phyloP scores from a whole-genome alignment of 768 basidiomycete genomes.

The Lactarius hatsudake region DNA sequence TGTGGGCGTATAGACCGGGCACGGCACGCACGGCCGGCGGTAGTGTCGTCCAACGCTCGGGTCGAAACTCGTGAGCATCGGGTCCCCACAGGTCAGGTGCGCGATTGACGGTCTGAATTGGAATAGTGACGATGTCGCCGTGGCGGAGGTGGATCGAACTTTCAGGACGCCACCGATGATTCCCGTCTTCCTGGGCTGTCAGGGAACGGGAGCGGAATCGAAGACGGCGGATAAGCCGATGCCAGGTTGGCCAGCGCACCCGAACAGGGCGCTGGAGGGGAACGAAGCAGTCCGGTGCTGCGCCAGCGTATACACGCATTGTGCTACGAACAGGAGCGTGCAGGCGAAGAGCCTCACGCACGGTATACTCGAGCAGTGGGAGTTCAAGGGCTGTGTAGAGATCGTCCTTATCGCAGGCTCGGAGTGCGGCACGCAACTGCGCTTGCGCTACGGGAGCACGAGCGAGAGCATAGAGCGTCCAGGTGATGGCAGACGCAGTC shows the following conservation, averaged over 20 bases:
- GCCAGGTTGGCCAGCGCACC: constrained; percentile 21
- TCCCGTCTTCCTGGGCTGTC: not conserved
- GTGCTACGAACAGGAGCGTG: constrained; percentile 58
- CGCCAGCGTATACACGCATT: constrained; percentile 49
- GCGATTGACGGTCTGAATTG: constrained; percentile 60
- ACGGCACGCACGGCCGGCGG: constrained; percentile 39
- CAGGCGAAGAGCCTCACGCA: constrained; percentile 55
- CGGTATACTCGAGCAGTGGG: constrained; percentile 58
- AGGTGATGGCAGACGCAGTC: constrained; percentile 54
- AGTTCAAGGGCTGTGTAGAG: constrained; percentile 33
- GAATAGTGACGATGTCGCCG: constrained; percentile 58
- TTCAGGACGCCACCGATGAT: constrained; percentile 10
- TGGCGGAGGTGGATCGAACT: constrained; percentile 28
- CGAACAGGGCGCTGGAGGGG: constrained; percentile 39
- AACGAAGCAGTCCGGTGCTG: constrained; percentile 45
- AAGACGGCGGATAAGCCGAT: constrained; percentile 3
- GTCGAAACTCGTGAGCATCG: constrained; percentile 62
- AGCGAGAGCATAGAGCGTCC: constrained; percentile 59
- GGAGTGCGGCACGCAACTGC: constrained; percentile 46
- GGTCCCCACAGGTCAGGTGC: constrained; percentile 56
- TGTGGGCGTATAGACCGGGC: constrained; percentile 53
- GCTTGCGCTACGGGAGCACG: constrained; percentile 45
- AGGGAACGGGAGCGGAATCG: not conserved
- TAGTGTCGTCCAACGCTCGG: constrained; percentile 51
- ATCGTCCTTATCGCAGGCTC: constrained; percentile 28